phyloP scores from a whole-genome alignment of 345 rosid genomes.

The Syzygium oleosum region DNA sequence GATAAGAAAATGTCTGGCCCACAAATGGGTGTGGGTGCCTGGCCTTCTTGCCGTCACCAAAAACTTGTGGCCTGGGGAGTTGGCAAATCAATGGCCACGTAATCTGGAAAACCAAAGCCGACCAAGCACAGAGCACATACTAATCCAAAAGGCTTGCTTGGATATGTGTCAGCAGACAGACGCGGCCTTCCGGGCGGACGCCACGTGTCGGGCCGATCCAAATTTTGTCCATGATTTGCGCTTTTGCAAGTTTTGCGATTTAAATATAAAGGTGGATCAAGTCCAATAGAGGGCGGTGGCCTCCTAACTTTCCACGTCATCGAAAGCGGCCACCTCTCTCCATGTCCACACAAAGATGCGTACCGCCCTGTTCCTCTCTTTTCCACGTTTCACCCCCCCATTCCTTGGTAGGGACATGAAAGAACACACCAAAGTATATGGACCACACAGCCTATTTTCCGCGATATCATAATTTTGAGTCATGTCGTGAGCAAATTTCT shows the following conservation, averaged over 20 bases:
- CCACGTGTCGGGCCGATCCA: not conserved
- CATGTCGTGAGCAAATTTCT: too few relatives aligned
- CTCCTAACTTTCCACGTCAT: not conserved
- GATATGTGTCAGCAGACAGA: not conserved
- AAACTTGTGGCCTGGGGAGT: not conserved
- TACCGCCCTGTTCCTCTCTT: not conserved
- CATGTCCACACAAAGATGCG: not conserved
- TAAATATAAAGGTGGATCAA: not conserved
- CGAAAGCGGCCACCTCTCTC: not conserved
- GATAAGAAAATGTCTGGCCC: not conserved
- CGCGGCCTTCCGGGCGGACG: not conserved
- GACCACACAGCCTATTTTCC: too few relatives aligned
- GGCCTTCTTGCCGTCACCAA: not conserved
- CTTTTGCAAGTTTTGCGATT: rapidly evolving
- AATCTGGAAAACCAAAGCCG: not conserved
- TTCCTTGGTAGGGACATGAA: too few relatives aligned
- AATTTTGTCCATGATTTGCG: not conserved
- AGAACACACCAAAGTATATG: too few relatives aligned
- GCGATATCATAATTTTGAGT: too few relatives aligned
- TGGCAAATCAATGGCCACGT: not conserved
- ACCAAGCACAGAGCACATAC: not conserved
- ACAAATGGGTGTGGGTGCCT: rapidly evolving
- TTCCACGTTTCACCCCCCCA: too few relatives aligned
- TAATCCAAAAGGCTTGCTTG: not conserved
- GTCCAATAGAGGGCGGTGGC: not conserved